Percentiles rank a stretch among this genome's conserved stretches.
phyloP scores from a whole-genome alignment of 2,329 filamentous ascomycete species.

The Penicillium sp. region DNA sequence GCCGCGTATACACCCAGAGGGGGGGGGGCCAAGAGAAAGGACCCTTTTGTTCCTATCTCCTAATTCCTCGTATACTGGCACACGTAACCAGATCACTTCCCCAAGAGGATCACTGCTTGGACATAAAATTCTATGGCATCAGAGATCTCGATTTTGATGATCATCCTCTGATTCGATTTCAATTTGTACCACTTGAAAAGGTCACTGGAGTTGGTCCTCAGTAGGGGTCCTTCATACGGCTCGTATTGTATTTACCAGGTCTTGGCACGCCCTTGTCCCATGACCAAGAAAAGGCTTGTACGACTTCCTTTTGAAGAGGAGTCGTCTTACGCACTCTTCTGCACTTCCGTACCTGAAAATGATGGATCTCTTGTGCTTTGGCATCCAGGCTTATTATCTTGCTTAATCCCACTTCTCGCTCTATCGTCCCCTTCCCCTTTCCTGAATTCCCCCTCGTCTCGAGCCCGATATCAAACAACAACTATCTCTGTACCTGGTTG shows the following conservation, averaged over 20 bases:
- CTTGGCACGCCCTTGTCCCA: conserved; percentile 3
- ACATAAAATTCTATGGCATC: no score
- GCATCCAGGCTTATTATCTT: conserved; percentile 1
- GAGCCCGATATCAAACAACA: not conserved
- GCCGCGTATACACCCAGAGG: conserved; percentile 42
- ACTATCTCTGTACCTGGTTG: not conserved
- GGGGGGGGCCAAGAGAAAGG: conserved; percentile 32
- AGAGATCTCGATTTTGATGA: not conserved
- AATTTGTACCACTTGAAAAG: not conserved
- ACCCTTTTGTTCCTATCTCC: conserved; percentile 28
- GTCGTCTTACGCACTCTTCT: conserved; percentile 3
- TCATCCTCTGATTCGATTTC: not conserved
- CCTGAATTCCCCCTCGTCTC: not conserved
- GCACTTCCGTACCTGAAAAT: not conserved
- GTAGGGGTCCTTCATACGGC: not conserved
- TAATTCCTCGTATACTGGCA: not conserved
- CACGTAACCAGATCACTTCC: conserved; percentile 3
- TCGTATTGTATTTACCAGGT: not conserved
- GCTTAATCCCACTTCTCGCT: not conserved
- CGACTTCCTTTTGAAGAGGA: not conserved
- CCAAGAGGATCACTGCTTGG: not conserved
- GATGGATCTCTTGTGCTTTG: not conserved
- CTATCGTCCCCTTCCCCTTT: not conserved
- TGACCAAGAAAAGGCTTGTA: conserved; percentile 6
- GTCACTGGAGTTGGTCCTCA: not conserved